A percentile compares a stretch with the other conserved stretches of the same genome.
Evolutionary conservation across 2,329 filamentous ascomycete species (phyloP).

Genomic region (Pochonia chlamydosporia): DNA sequence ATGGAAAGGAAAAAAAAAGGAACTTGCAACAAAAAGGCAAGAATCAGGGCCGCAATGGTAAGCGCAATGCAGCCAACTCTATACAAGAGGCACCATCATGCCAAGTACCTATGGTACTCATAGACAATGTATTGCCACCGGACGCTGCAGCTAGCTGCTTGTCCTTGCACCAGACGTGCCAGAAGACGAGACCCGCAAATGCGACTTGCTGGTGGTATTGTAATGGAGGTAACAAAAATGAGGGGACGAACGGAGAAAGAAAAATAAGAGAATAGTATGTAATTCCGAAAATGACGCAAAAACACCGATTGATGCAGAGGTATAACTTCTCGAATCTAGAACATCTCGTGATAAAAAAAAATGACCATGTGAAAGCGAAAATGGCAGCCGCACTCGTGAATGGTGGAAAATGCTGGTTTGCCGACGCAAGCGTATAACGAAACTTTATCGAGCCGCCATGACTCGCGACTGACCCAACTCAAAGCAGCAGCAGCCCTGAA

Average conservation of each 20-base stretch:
- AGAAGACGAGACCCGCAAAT: no score
- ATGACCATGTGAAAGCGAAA: conserved; percentile 8
- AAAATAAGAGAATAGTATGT: conserved; percentile 8
- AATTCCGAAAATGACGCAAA: conserved; percentile 15
- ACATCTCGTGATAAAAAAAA: conserved; percentile 10
- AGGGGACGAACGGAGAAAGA: conserved; percentile 11
- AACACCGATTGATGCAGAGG: conserved; percentile 20
- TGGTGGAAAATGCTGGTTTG: conserved; percentile 3
- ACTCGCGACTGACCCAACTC: neutral
- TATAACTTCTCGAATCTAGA: conserved; percentile 18
- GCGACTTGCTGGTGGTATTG: no score
- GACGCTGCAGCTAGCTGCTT: no score
- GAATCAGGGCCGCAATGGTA: no score
- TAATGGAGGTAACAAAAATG: no score
- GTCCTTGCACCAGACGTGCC: no score
- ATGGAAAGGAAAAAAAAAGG: conserved; percentile 4
- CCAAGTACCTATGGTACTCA: no score
- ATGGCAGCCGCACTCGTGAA: conserved; percentile 1
- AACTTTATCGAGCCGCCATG: neutral
- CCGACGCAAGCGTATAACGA: neutral
- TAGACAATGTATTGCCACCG: no score
- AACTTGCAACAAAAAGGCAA: no score
- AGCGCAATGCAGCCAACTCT: neutral
- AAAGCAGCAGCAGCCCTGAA: conserved; percentile 6
- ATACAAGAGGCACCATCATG: neutral